Evolutionary conservation across 176 grass and related monocot species (phyloP).

Genomic region (Leersia perrieri): DNA sequence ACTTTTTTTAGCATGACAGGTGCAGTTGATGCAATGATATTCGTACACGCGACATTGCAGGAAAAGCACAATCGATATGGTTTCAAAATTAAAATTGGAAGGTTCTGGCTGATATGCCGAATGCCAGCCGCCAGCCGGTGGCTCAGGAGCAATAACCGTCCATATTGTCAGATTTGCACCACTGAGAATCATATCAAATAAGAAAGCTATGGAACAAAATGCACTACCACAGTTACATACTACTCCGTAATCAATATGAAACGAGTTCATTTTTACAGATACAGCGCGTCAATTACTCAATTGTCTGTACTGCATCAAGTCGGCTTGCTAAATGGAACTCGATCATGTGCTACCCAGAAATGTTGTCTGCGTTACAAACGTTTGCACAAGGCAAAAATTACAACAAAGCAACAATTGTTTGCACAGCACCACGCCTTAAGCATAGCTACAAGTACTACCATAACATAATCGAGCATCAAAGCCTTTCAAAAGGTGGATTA

Average conservation of each 20-base stretch:
- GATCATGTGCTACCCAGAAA: background rate
- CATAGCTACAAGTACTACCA: background rate
- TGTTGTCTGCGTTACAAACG: no score
- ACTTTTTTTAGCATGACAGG: no score
- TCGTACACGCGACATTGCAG: no score
- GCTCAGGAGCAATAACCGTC: background rate
- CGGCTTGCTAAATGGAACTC: background rate
- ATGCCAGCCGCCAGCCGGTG: no score
- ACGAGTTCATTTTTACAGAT: background rate
- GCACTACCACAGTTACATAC: background rate
- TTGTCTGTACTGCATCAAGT: background rate
- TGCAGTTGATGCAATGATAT: no score
- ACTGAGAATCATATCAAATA: background rate
- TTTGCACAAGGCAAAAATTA: no score
- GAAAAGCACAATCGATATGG: no score
- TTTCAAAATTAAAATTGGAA: no score
- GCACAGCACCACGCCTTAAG: background rate
- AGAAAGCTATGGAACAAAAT: background rate
- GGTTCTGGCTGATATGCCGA: no score
- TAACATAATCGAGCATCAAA: no score
- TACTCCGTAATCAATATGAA: background rate
- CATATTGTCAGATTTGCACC: background rate
- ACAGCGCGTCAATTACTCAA: background rate
- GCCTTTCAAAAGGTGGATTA: no score
- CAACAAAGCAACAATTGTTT: background rate